Percentiles rank a stretch among this genome's conserved stretches.
phyloP scores from a whole-genome alignment of 2,329 filamentous ascomycete species.

The Pleoardoris graminearum region DNA sequence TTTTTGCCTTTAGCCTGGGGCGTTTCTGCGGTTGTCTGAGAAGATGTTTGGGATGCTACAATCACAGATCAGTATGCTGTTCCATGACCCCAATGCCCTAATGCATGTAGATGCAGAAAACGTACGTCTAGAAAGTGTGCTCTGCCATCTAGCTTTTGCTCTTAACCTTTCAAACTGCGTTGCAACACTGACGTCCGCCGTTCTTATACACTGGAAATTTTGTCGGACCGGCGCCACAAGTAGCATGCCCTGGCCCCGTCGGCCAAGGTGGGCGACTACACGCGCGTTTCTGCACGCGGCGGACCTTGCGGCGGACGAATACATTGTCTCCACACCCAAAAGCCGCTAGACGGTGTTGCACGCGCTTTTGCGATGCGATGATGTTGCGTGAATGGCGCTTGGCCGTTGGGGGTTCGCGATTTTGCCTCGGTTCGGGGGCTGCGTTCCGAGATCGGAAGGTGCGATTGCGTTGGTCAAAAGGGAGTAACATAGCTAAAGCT shows the following conservation, averaged over 20 bases:
- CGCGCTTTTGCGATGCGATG: neutral
- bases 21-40: constrained; percentile 8
- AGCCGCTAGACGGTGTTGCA: constrained; percentile 3
- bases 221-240: constrained; percentile 11
- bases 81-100: no score
- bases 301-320: constrained; percentile 19
- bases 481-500: no score
- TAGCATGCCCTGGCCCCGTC: no score
- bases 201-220: constrained; percentile 10
- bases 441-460: no score
- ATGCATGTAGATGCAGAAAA: neutral
- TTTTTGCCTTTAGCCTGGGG: constrained; percentile 13
- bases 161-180: neutral
- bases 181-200: neutral
- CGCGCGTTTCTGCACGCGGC: constrained; percentile 15
- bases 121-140: constrained; percentile 12
- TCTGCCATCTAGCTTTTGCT: constrained; percentile 9
- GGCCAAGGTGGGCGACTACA: neutral
- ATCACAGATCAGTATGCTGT: constrained; percentile 3
- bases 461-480: no score
- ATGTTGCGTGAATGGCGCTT: constrained; percentile 10
- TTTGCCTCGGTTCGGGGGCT: neutral
- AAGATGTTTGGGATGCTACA: constrained; percentile 17
- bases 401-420: neutral
- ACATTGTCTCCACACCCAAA: constrained; percentile 9